Percentiles rank a stretch among this genome's conserved stretches.
Evolutionary conservation across 306 rosid species (phyloP).

Genomic region (Glycine soja): DNA sequence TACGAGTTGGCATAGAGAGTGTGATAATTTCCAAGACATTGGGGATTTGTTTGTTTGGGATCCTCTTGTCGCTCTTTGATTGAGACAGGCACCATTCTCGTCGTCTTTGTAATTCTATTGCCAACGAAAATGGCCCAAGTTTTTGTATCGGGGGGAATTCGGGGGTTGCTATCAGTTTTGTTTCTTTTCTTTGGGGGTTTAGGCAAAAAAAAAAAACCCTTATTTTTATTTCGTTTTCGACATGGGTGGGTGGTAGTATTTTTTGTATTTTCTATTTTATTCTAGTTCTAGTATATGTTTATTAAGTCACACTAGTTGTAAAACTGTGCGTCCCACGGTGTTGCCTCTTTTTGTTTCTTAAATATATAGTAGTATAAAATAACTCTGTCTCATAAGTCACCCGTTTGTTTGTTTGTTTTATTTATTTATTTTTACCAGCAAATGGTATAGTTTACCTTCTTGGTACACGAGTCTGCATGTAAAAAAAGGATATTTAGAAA

Average conservation of each 20-base stretch:
- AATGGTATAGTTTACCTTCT: background rate
- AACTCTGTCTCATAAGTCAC: background rate
- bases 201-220: background rate
- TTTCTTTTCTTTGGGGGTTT: conserved; percentile 36
- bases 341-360: background rate
- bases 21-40: conserved; percentile 74
- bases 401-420: background rate
- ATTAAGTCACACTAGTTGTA: background rate
- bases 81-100: no score
- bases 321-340: conserved; percentile 16
- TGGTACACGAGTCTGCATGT: background rate
- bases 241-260: no score
- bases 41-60: conserved; percentile 82
- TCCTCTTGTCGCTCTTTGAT: conserved; percentile 61
- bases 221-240: background rate
- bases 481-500: background rate
- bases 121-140: no score
- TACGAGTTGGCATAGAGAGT: conserved; percentile 52
- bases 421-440: background rate
- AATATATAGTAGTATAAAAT: background rate
- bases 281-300: no score
- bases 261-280: background rate
- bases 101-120: no score
- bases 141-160: no score
- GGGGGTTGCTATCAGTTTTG: conserved; percentile 9